Conservation (phyloP, 1,284 basidiomycete species). For the Lentinus polychrous region DNA sequence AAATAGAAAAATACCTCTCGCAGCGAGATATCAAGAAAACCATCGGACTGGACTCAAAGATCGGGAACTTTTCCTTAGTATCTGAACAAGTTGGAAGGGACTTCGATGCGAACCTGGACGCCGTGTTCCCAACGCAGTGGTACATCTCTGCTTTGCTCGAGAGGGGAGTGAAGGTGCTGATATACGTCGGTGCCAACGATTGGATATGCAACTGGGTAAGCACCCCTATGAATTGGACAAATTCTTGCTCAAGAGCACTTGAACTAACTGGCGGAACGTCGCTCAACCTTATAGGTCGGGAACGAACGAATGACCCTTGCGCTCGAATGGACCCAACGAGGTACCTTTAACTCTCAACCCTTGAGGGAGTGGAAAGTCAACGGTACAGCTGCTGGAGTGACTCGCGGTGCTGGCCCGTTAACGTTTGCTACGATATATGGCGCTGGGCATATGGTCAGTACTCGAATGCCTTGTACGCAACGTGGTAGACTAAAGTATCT, state of each 20-base stretch:
- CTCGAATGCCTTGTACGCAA: too few species aligned
- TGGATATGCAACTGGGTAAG: constrained; percentile 71
- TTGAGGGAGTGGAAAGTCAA: constrained; percentile 50
- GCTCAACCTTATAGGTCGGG: constrained; percentile 25
- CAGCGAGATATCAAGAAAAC: constrained; percentile 39
- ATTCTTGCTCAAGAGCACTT: background rate
- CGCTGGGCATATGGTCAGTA: constrained; percentile 61
- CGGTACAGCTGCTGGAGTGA: constrained; percentile 48
- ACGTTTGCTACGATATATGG: constrained; percentile 56
- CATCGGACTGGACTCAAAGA: constrained; percentile 53
- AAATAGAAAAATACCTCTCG: constrained; percentile 50
- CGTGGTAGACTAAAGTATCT: background rate
- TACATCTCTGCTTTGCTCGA: constrained; percentile 75
- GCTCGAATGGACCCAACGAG: constrained; percentile 59
- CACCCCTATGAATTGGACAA: background rate
- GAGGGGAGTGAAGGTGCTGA: constrained; percentile 62
- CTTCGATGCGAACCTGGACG: constrained; percentile 32
- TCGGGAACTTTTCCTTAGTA: constrained; percentile 43
- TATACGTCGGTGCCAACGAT: constrained; percentile 73
- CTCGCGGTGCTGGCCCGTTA: constrained; percentile 49
- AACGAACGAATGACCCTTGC: constrained; percentile 59
- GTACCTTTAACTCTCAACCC: constrained; percentile 38
- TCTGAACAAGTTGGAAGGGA: constrained; percentile 33
- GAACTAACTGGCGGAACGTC: background rate
- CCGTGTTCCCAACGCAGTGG: constrained; percentile 37